Percentiles rank a stretch among this genome's conserved stretches.
Evolutionary conservation across 2,329 filamentous ascomycete species (phyloP).

Genomic region (Fusarium subtropicale): DNA sequence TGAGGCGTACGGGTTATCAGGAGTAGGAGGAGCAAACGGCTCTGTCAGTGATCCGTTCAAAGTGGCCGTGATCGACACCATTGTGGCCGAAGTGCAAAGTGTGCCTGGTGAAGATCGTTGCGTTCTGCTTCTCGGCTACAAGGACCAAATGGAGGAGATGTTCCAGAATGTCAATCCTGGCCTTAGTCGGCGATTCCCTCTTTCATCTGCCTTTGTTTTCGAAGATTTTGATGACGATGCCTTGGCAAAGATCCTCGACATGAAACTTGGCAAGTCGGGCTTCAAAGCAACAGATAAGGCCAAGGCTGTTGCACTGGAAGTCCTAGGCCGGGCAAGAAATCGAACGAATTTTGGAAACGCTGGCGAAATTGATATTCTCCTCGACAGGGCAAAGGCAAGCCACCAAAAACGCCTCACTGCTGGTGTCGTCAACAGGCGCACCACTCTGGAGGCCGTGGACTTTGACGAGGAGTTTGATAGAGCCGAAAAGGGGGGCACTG

Average conservation of each 20-base stretch:
- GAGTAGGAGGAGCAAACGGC: conserved; percentile 51
- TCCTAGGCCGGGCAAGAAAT: conserved; percentile 70
- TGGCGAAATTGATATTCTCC: conserved; percentile 72
- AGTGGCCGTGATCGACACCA: conserved; percentile 76
- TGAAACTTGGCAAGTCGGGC: conserved; percentile 70
- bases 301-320: conserved; percentile 65
- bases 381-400: conserved; percentile 36
- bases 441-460: conserved; percentile 80
- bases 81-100: conserved; percentile 79
- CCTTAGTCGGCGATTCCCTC: conserved; percentile 72
- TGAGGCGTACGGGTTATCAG: conserved; percentile 77
- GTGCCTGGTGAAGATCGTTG: conserved; percentile 78
- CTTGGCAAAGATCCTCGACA: conserved; percentile 68
- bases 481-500: conserved; percentile 53
- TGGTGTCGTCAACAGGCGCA: conserved; percentile 51
- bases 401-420: conserved; percentile 41
- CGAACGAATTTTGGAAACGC: conserved; percentile 79
- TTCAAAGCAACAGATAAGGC: conserved; percentile 65
- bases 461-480: conserved; percentile 74
- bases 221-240: conserved; percentile 73
- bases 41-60: conserved; percentile 60
- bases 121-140: conserved; percentile 77
- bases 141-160: conserved; percentile 76
- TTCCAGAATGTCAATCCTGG: conserved; percentile 81
- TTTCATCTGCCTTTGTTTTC: conserved; percentile 73